A percentile compares a stretch with the other conserved stretches of the same genome.
Evolutionary conservation across 306 rosid genomes (phyloP).

Genomic region (Corylus avellana): DNA sequence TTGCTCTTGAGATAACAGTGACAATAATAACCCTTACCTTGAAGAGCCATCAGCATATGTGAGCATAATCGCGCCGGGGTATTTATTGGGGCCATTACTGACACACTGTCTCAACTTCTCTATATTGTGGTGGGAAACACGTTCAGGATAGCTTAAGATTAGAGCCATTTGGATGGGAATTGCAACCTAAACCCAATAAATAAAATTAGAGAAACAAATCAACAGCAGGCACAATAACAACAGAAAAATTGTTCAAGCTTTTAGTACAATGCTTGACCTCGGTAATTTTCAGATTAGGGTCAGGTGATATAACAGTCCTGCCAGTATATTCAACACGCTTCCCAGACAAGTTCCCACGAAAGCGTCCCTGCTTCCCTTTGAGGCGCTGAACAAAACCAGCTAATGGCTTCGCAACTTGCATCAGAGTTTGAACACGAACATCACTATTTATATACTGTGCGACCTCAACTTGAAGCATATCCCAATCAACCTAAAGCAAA

Average conservation of each 20-base stretch:
- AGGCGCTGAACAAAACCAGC: slow-evolving; percentile 88
- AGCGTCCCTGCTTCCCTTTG: slow-evolving; percentile 92
- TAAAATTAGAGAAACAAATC: slow-evolving; percentile 15
- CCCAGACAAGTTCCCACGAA: slow-evolving; percentile 91
- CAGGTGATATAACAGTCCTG: slow-evolving; percentile 96
- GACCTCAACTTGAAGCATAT: slow-evolving; percentile 68
- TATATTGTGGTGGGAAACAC: slow-evolving; percentile 82
- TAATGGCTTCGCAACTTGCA: slow-evolving; percentile 53
- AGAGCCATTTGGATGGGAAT: slow-evolving; percentile 92
- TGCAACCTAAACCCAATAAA: slow-evolving; percentile 66
- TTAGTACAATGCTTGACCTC: slow-evolving; percentile 54
- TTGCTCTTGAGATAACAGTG: slow-evolving; percentile 15
- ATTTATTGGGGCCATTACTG: slow-evolving; percentile 86
- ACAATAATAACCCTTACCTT: slow-evolving; percentile 46
- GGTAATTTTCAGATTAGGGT: slow-evolving; percentile 88
- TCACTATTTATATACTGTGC: slow-evolving; percentile 89
- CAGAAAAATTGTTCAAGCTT: slow-evolving; percentile 17
- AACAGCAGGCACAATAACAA: slow-evolving; percentile 8
- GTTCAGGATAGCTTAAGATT: slow-evolving; percentile 84
- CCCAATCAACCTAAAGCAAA: slow-evolving; percentile 61
- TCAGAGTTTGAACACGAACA: slow-evolving; percentile 49
- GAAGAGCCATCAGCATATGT: slow-evolving; percentile 50
- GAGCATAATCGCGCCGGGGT: slow-evolving; percentile 82
- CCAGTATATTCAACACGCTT: slow-evolving; percentile 95
- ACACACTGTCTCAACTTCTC: slow-evolving; percentile 90